Conservation (phyloP, 495 filamentous ascomycete genomes). For the Aspergillus funiculosus region DNA sequence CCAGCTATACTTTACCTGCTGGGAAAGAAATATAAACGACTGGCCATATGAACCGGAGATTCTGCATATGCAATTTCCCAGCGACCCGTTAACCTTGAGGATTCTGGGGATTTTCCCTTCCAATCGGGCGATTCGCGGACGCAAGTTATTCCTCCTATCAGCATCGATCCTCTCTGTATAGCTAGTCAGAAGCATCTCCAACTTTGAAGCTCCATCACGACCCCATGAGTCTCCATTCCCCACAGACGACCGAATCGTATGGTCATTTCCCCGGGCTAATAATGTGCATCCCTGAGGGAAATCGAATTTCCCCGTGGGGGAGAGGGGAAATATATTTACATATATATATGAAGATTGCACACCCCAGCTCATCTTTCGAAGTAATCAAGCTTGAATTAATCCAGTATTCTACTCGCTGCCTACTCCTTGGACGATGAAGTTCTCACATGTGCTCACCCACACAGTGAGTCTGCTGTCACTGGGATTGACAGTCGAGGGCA, state of each 20-base stretch:
- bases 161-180: conserved; percentile 2
- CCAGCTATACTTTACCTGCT: too few species aligned
- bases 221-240: conserved; percentile 4
- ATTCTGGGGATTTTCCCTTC: conserved; percentile 28
- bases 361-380: background rate
- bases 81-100: background rate
- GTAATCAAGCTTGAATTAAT: background rate
- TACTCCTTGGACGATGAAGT: conserved; percentile 22
- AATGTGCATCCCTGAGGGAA: background rate
- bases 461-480: conserved; percentile 25
- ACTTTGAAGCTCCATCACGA: too few species aligned
- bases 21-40: background rate
- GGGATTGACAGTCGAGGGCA: conserved; percentile 18
- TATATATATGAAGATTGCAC: background rate
- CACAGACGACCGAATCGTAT: conserved; percentile 4
- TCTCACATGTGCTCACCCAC: conserved; percentile 25
- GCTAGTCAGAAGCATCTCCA: too few species aligned
- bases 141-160: conserved; percentile 35
- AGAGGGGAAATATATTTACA: background rate
- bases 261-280: conserved; percentile 6
- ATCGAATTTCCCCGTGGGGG: background rate
- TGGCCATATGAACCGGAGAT: conserved; percentile 8
- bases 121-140: conserved; percentile 27
- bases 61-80: background rate
- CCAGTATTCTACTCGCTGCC: background rate